Evolutionary conservation across 1,284 basidiomycete species (phyloP).

Genomic region (Ganoderma lucidum): DNA sequence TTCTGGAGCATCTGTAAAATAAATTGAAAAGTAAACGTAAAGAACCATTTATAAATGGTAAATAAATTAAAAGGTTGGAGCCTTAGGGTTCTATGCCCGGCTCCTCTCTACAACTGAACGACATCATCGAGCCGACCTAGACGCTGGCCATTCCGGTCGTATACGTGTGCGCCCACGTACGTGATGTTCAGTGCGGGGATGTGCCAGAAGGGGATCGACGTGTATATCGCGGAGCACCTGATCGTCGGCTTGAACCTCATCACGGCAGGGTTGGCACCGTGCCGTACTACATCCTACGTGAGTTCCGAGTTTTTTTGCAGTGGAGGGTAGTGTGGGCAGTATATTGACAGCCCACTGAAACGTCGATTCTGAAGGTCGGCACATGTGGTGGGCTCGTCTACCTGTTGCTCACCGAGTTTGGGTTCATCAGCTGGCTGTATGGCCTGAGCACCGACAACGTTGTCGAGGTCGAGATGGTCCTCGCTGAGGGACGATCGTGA

Average conservation of each 20-base stretch:
- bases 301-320: constrained; percentile 38
- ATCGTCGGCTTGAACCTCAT: constrained; percentile 55
- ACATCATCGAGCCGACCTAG: too few species aligned
- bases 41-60: too few species aligned
- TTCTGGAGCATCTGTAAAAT: too few species aligned
- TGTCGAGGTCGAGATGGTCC: constrained; percentile 86
- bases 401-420: constrained; percentile 92
- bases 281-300: constrained; percentile 88
- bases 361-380: constrained; percentile 57
- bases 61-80: too few species aligned
- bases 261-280: constrained; percentile 61
- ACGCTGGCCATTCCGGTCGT: too few species aligned
- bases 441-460: constrained; percentile 89
- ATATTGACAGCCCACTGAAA: not conserved
- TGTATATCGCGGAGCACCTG: constrained; percentile 75
- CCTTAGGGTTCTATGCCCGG: too few species aligned
- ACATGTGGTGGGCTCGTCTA: constrained; percentile 80
- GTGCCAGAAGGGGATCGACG: constrained; percentile 83
- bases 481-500: constrained; percentile 79
- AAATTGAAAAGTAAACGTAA: too few species aligned
- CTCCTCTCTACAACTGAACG: too few species aligned
- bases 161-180: constrained; percentile 59
- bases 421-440: constrained; percentile 84
- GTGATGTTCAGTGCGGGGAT: constrained; percentile 87
- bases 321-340: not conserved